Evolutionary conservation across 1,139 yeast species (phyloP).

Genomic region (Chernovozyma sophiae-reginae): DNA sequence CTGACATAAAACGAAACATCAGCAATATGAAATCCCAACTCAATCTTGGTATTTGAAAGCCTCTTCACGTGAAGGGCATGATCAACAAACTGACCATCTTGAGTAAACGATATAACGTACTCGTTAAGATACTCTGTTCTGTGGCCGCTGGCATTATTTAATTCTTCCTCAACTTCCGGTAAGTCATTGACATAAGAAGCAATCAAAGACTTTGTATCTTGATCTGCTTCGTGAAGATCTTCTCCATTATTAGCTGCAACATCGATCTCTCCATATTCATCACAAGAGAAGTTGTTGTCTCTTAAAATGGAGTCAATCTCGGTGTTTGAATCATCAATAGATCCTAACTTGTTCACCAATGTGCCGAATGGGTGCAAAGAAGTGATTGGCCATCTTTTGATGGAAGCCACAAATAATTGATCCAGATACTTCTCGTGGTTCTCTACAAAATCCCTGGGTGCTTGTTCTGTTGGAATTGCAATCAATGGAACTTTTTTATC

Average conservation of each 20-base stretch:
- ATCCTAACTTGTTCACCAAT: slow-evolving; percentile 80
- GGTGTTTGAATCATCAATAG: slow-evolving; percentile 68
- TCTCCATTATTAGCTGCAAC: slow-evolving; percentile 6
- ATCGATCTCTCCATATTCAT: slow-evolving; percentile 61
- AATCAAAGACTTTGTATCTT: slow-evolving; percentile 16
- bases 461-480: slow-evolving; percentile 98
- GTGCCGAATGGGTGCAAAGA: slow-evolving; percentile 98
- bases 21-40: slow-evolving; percentile 73
- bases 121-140: slow-evolving; percentile 60
- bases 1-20: slow-evolving; percentile 73
- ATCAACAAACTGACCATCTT: slow-evolving; percentile 59
- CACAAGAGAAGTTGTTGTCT: slow-evolving; percentile 88
- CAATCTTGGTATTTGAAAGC: slow-evolving; percentile 55
- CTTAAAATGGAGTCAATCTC: slow-evolving; percentile 88
- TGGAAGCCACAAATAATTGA: slow-evolving; percentile 87
- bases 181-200: slow-evolving; percentile 25
- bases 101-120: slow-evolving; percentile 63
- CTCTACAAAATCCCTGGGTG: slow-evolving; percentile 92
- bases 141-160: slow-evolving; percentile 12
- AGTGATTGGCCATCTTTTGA: slow-evolving; percentile 98
- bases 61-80: slow-evolving; percentile 76
- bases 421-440: slow-evolving; percentile 81
- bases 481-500: slow-evolving; percentile 96
- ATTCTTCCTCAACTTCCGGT: slow-evolving; percentile 35
- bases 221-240: slow-evolving; percentile 17